Conservation (phyloP, 2,329 filamentous ascomycete genomes). For the Sarocladiaceae sp. region DNA sequence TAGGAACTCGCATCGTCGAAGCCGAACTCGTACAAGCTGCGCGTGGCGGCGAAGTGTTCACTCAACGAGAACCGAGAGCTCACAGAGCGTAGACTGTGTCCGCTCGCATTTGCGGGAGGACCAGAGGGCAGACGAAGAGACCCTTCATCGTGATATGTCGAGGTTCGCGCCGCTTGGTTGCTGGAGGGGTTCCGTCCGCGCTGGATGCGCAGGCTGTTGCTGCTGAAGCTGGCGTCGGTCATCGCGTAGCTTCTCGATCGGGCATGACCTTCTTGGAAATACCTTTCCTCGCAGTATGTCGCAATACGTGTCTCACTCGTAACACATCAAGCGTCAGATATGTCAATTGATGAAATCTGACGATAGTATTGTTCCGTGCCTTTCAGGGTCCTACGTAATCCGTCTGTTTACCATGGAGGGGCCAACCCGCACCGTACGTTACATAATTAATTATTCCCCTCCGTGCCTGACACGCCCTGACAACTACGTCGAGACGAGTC, state of each 20-base stretch:
- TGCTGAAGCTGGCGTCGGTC: constrained; percentile 20
- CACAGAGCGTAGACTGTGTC: constrained; percentile 27
- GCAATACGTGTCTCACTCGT: too few species aligned
- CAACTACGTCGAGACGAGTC: too few species aligned
- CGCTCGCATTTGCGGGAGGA: constrained; percentile 7
- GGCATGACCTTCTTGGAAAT: too few species aligned
- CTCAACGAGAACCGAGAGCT: constrained; percentile 42
- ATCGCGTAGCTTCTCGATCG: too few species aligned
- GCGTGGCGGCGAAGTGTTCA: constrained; percentile 44
- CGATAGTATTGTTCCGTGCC: too few species aligned
- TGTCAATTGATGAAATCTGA: too few species aligned
- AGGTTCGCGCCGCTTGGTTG: constrained; percentile 12
- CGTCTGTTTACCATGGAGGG: neutral
- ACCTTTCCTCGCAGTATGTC: too few species aligned
- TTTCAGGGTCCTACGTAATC: too few species aligned
- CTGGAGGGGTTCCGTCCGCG: constrained; percentile 21
- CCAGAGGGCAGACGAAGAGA: constrained; percentile 3
- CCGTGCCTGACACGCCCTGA: too few species aligned
- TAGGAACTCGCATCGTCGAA: constrained; percentile 44
- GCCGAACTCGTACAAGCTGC: constrained; percentile 42
- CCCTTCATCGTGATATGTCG: neutral
- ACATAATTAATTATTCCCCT: neutral
- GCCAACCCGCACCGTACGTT: neutral
- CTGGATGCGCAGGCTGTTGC: constrained; percentile 24
- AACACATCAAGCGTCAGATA: too few species aligned